Base-by-base conservation (phyloP, 441 rosid genomes). In the Erodium texanum region DNA sequence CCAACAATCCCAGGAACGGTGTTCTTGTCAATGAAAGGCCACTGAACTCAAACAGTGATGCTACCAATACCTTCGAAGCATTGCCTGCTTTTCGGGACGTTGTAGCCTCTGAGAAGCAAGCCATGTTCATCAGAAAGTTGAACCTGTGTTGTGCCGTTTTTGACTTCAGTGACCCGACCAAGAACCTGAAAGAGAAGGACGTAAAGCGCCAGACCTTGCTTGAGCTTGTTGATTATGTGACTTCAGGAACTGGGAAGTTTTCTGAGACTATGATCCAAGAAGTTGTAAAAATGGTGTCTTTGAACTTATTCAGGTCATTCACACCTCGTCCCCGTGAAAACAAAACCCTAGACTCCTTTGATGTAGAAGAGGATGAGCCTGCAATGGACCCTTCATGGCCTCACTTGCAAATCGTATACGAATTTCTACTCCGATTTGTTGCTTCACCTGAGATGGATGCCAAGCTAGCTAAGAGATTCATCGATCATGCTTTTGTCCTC, bases 371-470 rank as follows among this genome's bases (percentile, higher is more conserved):
- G 56, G 92, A 87, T 22, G 92, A 87, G 65, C 92, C 87, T 24
- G 79, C 84, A 0, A 87, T 87, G 92, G 92, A 87, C 70, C 85
- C 92, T 43, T 80, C 89, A 43, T 87, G 89, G 92, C 80, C 87
- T 74, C 92, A 91, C 71, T 80, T 86, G 78, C 97, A 91, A 68
- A 80, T 83, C 76, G 96, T 86, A 45, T 92, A 92, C 67, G 92
- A 87, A 67, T 75, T 83, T 34, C 83, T 87, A 22, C 73, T 85
- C 78, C 78, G 89, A 72, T 82, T 87, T 78, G 87, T 85, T 66
- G 80, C 86, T 68, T 87, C 89, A 7, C 81, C 96, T 0, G 96
- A 91, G 80, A 87, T 89, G 0, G 89, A 87, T 85, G 86, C 92
- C 27, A 87, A 87, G 72, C 71, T 83, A 76, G 92, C 87, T 10